Evolutionary conservation across 2,329 filamentous ascomycete species (phyloP), one percentile per base, ranked within the genome.

Genomic region (Chrysosporium keratinophilum): DNA sequence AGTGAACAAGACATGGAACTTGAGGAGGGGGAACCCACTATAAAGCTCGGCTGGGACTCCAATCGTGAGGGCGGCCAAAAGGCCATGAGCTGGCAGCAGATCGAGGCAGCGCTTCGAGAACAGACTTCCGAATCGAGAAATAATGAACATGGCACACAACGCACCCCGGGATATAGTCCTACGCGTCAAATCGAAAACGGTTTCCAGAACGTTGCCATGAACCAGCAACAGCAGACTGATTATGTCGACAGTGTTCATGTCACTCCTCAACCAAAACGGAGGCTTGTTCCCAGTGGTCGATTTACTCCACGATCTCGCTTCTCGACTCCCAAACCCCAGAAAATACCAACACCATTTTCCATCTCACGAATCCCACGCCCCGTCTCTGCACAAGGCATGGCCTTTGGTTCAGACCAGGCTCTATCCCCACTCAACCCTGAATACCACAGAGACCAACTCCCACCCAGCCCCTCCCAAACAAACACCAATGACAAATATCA

Each of bases 51-150:
- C 7, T 54, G 43, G 51, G 45, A 54, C 42, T 20, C 20, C 14
- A 50, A 43, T 37, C 31, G 43, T 6, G 46, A 23, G 10, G 51
- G 17, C 17, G n/a, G 28, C 37, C 42, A 44, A 19, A 10, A 17
- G 15, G 37, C 65, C 10, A 58, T 69, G 43, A 70, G 67, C 58
- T 66, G 65, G 57, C 67, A 70, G 56, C 66, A 63, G 54, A 71
- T 70, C 57, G 71, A 67, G 66, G 63, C 61, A 40, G 65, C 67
- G 14, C 60, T 61, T 20, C 55, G 51, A 33, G 58, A 56, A 19
- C 43, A 55, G 28, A 45, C 31, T 40, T n/a, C 23, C 33, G 46
- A 40, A 19, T 17, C 43, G 11, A 28, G 34, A n/a, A 41, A 14
- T n/a, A 52, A 41, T 37, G 35, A 39, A 23, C 28, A 23, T 5